Evolutionary conservation across 768 basidiomycete species (phyloP).

Genomic region (Cytidiella melzeri): DNA sequence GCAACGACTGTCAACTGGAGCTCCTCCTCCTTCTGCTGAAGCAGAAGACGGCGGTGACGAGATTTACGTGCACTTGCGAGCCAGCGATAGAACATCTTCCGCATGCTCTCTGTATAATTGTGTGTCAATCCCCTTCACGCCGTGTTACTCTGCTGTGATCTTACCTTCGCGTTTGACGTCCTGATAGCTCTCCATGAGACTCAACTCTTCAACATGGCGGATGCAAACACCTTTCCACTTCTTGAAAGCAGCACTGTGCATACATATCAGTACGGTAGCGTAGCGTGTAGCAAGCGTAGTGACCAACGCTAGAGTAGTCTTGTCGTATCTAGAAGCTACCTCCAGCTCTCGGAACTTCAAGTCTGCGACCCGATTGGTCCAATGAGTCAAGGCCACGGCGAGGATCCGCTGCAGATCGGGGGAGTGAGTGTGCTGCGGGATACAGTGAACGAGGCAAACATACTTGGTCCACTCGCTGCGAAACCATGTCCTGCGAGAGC

Average conservation of each 20-base stretch:
- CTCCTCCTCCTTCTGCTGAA: constrained; percentile 60
- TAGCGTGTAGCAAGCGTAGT: background rate
- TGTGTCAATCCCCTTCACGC: background rate
- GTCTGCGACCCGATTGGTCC: constrained; percentile 72
- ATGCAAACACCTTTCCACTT: constrained; percentile 64
- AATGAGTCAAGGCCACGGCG: constrained; percentile 41
- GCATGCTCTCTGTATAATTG: constrained; percentile 48
- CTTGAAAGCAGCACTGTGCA: constrained; percentile 45
- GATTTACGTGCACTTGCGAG: constrained; percentile 50
- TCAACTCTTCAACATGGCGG: constrained; percentile 64
- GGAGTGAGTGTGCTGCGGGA: background rate
- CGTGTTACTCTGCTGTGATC: constrained; percentile 2
- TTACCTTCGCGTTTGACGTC: constrained; percentile 76
- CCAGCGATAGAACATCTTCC: constrained; percentile 70
- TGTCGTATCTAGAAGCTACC: constrained; percentile 41
- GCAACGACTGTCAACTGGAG: constrained; percentile 46
- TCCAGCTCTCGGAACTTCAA: constrained; percentile 71
- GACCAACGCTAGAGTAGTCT: constrained; percentile 32
- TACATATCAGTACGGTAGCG: background rate
- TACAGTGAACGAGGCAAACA: constrained; percentile 11
- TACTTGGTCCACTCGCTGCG: constrained; percentile 36
- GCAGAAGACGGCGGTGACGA: constrained; percentile 51
- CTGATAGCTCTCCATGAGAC: constrained; percentile 80
- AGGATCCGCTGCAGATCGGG: constrained; percentile 41
- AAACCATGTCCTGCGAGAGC: constrained; percentile 39